Evolutionary conservation across 2,329 filamentous ascomycete species (phyloP), one percentile per base, ranked within the genome.

Genomic region (Penicillium sclerotiorum): DNA sequence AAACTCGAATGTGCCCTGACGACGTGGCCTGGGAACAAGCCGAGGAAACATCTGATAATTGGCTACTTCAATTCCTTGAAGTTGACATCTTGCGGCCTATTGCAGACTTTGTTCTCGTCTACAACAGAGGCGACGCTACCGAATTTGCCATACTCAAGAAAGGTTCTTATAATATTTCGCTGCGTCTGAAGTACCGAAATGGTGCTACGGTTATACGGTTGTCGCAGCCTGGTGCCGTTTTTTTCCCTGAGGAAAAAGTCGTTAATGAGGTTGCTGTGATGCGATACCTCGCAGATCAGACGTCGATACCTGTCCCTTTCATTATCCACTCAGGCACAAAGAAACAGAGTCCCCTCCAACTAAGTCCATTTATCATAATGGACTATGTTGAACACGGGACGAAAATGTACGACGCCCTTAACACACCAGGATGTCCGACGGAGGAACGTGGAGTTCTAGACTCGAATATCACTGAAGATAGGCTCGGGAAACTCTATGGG

Each of bases 341-440:
- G 23, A 32, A 38, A 8, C 30, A 38, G 12, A 44, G 32, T 21
- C 46, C 30, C 28, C 38, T 41, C 1, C 13, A 38, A 13, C 28
- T 49, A 7, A 42, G 39, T 12, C 46, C 45, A 22, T 48, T 48
- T 43, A 72, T 73, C n/a, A 64, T 71, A 21, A 70, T 72, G 66
- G 62, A 65, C n/a, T 70, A 65, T 50, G 51, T 61, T 20, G 45
- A 57, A 5, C 45, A 57, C 33, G 38, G 37, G 1, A 51, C 35
- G 15, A 50, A 27, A 5, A 55, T 61, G 51, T 49, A 46, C 17
- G 56, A 56, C 30, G 50, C 38, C 32, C 51, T 61, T 20, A 55
- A 55, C 17, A 58, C 20, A 2, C 52, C 56, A 7, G 53, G 48
- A 9, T 53, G 45, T 39, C 47, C 45, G 15, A 50, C 7, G 8